A percentile compares a stretch with the other conserved stretches of the same genome.
Conservation (phyloP, 2,329 filamentous ascomycete genomes). For the Xylaria polymorpha region DNA sequence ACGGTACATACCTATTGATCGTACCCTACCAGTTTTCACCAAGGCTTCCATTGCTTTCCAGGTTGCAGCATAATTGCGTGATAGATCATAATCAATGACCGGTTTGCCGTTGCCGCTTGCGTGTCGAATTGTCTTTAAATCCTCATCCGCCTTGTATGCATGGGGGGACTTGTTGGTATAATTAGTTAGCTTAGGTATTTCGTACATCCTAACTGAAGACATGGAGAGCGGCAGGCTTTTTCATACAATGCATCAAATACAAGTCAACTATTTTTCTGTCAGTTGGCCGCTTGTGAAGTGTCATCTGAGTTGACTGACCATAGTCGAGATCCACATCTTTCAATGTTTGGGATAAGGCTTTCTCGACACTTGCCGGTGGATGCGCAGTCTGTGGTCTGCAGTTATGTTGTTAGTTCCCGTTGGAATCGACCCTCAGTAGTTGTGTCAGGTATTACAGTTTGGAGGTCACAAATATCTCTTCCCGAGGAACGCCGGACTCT, state of each 20-base stretch:
- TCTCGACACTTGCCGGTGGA: conserved; percentile 29
- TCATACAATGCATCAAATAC: conserved; percentile 38
- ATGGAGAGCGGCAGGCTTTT: conserved; percentile 8
- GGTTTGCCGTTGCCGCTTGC: conserved; percentile 33
- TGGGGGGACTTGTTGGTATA: conserved; percentile 31
- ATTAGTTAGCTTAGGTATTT: conserved; percentile 20
- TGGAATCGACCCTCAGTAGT: conserved; percentile 12
- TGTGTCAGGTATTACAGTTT: conserved; percentile 43
- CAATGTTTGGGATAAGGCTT: conserved; percentile 31
- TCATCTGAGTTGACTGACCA: conserved; percentile 24
- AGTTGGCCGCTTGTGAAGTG: conserved; percentile 16
- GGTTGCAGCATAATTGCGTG: conserved; percentile 31
- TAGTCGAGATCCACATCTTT: conserved; percentile 32
- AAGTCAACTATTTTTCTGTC: conserved; percentile 33
- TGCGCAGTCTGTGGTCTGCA: conserved; percentile 32
- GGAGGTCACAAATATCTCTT: conserved; percentile 47
- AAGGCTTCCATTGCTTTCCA: conserved; percentile 39
- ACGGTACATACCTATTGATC: conserved; percentile 31
- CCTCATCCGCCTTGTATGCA: conserved; percentile 33
- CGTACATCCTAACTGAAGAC: not conserved
- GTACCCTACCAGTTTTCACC: conserved; percentile 34
- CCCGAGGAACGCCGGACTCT: conserved; percentile 44
- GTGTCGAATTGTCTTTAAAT: conserved; percentile 32
- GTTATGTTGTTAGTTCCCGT: conserved; percentile 18
- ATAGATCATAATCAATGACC: conserved; percentile 32